Base-by-base conservation (phyloP, 495 filamentous ascomycete genomes). In the Penicillium herquei region DNA sequence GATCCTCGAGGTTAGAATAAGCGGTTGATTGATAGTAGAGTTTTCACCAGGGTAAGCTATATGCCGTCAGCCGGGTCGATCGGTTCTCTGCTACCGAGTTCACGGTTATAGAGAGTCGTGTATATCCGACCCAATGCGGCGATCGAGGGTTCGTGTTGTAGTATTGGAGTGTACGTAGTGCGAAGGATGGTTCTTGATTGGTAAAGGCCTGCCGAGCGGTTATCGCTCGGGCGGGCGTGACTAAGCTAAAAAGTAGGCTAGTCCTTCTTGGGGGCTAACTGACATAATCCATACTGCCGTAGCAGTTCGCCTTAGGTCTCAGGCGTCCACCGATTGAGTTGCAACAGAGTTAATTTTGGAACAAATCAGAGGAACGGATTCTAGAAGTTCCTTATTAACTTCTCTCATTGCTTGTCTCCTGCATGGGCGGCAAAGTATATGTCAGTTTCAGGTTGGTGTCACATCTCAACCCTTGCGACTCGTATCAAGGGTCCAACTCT, bases 381-480 rank as follows among this genome's bases (percentile, higher is more conserved):
- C 39, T 42, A 8, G 39, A 42, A 42, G 1, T 44, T 26, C 26
- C 41, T n/a, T 4, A 44, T 44, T 44, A 16, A 7, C 26, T 3
- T 11, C 18, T 14, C 4, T 7, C 16, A n/a, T n/a, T n/a, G n/a
- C n/a, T n/a, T n/a, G n/a, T 12, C 13, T 26, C 21, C 26, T 46
- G 26, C 26, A 46, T 18, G 43, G 18, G 21, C 4, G 42, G 12
- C 18, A 46, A 46, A 1, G 21, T 26, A 26, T 26, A 4, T 26
- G 21, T 26, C 21, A 26, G 21, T 26, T 26, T 26, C 21, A 26
- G 21, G 21, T 26, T 26, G 4, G 21, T 46, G 43, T 46, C 43
- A 46, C 18, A 33, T 46, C 43, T 46, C 43, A 46, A 13, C 43
- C 26, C 43, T 46, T 46, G 13, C 43, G 21, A 32, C 26, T 46